Base-by-base conservation (phyloP, 2,329 filamentous ascomycete genomes). In the Davidsoniella virescens region DNA sequence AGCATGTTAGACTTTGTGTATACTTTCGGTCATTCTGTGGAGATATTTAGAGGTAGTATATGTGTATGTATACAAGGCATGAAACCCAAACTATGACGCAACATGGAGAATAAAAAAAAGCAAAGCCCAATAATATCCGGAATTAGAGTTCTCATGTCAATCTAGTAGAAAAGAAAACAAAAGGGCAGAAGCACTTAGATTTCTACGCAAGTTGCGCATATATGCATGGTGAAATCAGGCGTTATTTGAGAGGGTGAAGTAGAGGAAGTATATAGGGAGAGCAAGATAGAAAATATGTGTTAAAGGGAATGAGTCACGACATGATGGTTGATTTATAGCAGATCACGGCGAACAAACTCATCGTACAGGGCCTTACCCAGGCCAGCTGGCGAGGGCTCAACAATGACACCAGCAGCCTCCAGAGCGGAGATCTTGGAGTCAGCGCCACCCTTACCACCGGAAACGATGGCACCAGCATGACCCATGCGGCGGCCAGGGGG, bases 351-450 rank as follows among this genome's bases (percentile, higher is more conserved):
- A 66, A 96, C 87, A 65, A 98, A 98, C 73, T 96, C 86, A 56
- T 85, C 82, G 64, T 93, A 86, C 62, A 98, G 75, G 54, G 87
- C 83, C 78, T 94, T 95, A 66, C 92, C 92, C 60, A 98, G 78
- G 59, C 79, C 70, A 58, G 92, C 92, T 57, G 92, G 90, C 62
- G 86, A 94, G 68, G 87, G 82, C 80, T 96, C 90, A 58, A 98
- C 92, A 61, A 95, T 78, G 61, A 96, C 92, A 66, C 92, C 92
- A 55, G 92, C 92, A 57, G 77, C 76, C 74, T 96, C 84, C 54
- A 98, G 81, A 55, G 92, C 92, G 61, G 81, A 75, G 70, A 98
- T 98, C 83, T 98, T 98, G 65, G 87, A 93, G 71, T 96, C 87
- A 57, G 92, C 92, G 65, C 87, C 92, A 64, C 92, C 92, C 80